These are phyloP conservation scores for Sideroxylon spinosum DNA, from an alignment of 179 eudicot species.

Conservation along the genomic window DNA sequence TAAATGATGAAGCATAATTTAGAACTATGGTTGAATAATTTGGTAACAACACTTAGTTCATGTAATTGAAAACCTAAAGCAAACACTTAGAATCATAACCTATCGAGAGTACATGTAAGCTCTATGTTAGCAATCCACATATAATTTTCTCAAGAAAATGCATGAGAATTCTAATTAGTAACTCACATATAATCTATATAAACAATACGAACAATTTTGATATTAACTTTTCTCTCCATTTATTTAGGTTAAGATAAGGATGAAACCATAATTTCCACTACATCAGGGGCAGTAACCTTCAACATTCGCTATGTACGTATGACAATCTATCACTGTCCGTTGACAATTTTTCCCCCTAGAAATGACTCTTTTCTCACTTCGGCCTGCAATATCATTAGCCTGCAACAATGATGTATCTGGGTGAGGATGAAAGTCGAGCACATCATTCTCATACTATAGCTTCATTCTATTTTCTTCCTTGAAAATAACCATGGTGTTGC, in stretches of 20 bases:
- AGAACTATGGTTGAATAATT: too few relatives aligned
- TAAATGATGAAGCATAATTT: too few relatives aligned
- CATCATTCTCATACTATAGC: slow-evolving; percentile 21
- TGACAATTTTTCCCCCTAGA: slow-evolving; percentile 26
- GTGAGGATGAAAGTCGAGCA: slow-evolving; percentile 21
- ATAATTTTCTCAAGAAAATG: too few relatives aligned
- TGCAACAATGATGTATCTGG: slow-evolving; percentile 1
- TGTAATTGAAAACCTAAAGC: too few relatives aligned
- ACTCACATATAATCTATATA: too few relatives aligned
- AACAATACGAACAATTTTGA: too few relatives aligned
- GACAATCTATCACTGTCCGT: slow-evolving; percentile 25
- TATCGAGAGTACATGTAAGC: too few relatives aligned
- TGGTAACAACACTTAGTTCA: too few relatives aligned
- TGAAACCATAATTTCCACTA: background rate
- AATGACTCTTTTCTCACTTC: slow-evolving; percentile 12
- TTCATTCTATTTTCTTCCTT: slow-evolving; percentile 24
- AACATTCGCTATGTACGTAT: slow-evolving; percentile 16
- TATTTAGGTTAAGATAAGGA: slow-evolving; percentile 7
- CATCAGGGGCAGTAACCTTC: slow-evolving; percentile 3
- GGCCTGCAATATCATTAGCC: background rate
- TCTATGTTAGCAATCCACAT: too few relatives aligned
- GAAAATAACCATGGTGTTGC: slow-evolving; percentile 24
- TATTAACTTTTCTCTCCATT: background rate
- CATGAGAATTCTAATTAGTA: too few relatives aligned
- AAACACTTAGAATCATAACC: too few relatives aligned